These are phyloP conservation scores for Dichomitus squalens DNA, from an alignment of 1,284 basidiomycete genomes.

Conservation along the genomic window DNA sequence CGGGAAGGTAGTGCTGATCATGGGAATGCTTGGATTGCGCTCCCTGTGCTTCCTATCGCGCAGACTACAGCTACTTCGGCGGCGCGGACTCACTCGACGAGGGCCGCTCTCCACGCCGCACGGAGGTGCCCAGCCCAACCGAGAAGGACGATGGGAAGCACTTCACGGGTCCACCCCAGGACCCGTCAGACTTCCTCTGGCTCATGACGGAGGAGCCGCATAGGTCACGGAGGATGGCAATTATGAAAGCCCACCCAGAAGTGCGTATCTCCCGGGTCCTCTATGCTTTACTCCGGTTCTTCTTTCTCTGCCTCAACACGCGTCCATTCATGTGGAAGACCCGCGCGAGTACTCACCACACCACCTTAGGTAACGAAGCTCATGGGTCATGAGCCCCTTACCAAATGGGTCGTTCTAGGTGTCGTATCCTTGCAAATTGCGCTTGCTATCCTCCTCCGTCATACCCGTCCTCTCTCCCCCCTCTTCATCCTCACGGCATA, in stretches of 20 bases:
- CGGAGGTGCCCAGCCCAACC: conserved; percentile 45
- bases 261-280: conserved; percentile 43
- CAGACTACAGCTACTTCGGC: conserved; percentile 77
- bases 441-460: conserved; percentile 66
- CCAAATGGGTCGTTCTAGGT: conserved; percentile 82
- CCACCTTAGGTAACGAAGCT: conserved; percentile 78
- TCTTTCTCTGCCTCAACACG: background rate
- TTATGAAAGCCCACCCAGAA: conserved; percentile 94
- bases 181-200: conserved; percentile 89
- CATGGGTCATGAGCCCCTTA: conserved; percentile 93
- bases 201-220: conserved; percentile 98
- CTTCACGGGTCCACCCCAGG: conserved; percentile 58
- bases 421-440: conserved; percentile 82
- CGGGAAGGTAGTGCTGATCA: conserved; percentile 1
- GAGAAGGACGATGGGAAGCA: conserved; percentile 43
- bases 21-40: background rate
- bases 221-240: conserved; percentile 82
- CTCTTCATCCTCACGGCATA: conserved; percentile 83
- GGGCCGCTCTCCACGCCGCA: conserved; percentile 62
- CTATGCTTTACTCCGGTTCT: background rate
- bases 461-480: conserved; percentile 69
- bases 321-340: background rate
- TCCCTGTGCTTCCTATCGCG: background rate
- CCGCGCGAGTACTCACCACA: background rate
- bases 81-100: conserved; percentile 76